These are phyloP conservation scores for Neofusicoccum cordaticola DNA, from an alignment of 2,329 filamentous ascomycete genomes.

Conservation along the genomic window DNA sequence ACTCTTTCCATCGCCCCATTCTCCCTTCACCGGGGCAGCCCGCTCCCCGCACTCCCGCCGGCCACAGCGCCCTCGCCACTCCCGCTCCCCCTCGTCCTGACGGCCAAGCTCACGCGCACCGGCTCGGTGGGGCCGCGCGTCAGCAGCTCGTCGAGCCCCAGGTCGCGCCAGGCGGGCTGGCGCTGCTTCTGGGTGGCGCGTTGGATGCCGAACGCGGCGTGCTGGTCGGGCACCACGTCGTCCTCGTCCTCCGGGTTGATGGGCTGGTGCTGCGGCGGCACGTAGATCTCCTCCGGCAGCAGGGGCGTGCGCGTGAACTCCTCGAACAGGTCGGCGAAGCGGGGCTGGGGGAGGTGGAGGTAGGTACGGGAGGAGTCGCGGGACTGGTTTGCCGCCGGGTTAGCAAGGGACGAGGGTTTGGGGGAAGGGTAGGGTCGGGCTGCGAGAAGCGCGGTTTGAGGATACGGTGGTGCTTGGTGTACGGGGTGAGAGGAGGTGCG, in stretches of 20 bases:
- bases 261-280: constrained; percentile 75
- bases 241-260: constrained; percentile 87
- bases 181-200: constrained; percentile 69
- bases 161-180: constrained; percentile 75
- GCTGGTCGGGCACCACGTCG: constrained; percentile 83
- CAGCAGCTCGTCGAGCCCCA: constrained; percentile 71
- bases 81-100: constrained; percentile 8
- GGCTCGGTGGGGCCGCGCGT: constrained; percentile 53
- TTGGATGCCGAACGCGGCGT: constrained; percentile 82
- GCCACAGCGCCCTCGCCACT: constrained; percentile 1
- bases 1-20: neutral
- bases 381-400: constrained; percentile 35
- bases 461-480: neutral
- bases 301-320: constrained; percentile 45
- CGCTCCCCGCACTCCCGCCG: constrained; percentile 8
- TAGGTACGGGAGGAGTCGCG: constrained; percentile 76
- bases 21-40: constrained; percentile 13
- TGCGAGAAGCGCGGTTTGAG: no score
- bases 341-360: constrained; percentile 69
- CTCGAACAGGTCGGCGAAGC: constrained; percentile 76
- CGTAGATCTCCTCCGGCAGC: constrained; percentile 69
- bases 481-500: neutral
- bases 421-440: no score
- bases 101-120: constrained; percentile 8
- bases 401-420: constrained; percentile 10